Evolutionary conservation across 1,139 yeast species (phyloP).

Genomic region (Suhomyces terraborum): DNA sequence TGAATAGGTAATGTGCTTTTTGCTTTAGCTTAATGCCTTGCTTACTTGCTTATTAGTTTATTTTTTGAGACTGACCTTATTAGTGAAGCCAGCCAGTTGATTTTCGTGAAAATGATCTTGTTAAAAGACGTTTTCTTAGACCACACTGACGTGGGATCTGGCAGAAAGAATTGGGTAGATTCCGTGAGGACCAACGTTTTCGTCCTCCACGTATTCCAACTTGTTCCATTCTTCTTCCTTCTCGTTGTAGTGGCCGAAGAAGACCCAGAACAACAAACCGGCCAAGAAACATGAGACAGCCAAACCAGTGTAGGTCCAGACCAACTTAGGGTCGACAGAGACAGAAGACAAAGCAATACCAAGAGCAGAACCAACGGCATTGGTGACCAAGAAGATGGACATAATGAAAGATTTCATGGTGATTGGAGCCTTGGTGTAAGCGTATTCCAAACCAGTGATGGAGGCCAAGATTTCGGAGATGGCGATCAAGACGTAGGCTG

Average conservation of each 20-base stretch:
- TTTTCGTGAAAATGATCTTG: background rate
- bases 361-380: conserved; percentile 68
- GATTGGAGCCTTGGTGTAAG: conserved; percentile 69
- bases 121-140: conserved; percentile 3
- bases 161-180: conserved; percentile 19
- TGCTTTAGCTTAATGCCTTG: background rate
- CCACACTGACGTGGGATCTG: conserved; percentile 20
- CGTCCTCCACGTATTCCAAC: conserved; percentile 42
- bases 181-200: conserved; percentile 17
- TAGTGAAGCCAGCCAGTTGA: too few species aligned
- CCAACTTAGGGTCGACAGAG: conserved; percentile 65
- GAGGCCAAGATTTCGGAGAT: conserved; percentile 67
- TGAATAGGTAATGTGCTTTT: conserved; percentile 1
- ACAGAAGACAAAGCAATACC: conserved; percentile 73
- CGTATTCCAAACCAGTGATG: conserved; percentile 67
- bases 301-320: conserved; percentile 67
- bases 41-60: too few species aligned
- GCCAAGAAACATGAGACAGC: conserved; percentile 60
- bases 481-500: conserved; percentile 64
- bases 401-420: conserved; percentile 67
- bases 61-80: too few species aligned
- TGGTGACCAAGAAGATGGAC: conserved; percentile 61
- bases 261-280: conserved; percentile 63
- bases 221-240: conserved; percentile 63
- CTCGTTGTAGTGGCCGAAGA: conserved; percentile 57